phyloP scores from a whole-genome alignment of 371 early-diverging fungal species.

The Circinella minor region DNA sequence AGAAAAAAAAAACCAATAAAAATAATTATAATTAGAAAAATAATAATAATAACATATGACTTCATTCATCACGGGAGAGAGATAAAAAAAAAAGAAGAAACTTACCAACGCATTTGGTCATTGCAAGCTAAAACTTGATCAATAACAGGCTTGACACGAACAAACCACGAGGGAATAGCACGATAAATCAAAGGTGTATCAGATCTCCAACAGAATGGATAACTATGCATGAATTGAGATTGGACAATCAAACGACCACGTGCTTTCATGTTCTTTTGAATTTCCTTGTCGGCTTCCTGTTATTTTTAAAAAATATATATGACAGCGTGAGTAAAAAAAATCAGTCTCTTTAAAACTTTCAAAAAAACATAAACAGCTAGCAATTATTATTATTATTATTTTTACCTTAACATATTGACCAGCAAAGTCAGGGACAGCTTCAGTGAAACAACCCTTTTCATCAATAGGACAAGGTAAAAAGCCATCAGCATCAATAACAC shows the following conservation, averaged over 20 bases:
- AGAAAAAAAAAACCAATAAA: background rate
- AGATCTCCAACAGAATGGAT: slow-evolving; percentile 98
- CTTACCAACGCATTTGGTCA: slow-evolving; percentile 87
- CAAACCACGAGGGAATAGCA: slow-evolving; percentile 99
- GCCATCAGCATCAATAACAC: slow-evolving; percentile 87
- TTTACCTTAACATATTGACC: slow-evolving; percentile 90
- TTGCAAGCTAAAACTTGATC: slow-evolving; percentile 93
- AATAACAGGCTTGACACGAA: slow-evolving; percentile 89
- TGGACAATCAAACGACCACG: slow-evolving; percentile 88
- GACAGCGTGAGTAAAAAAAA: background rate
- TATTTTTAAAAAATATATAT: background rate
- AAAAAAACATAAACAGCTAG: background rate
- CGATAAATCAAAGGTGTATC: slow-evolving; percentile 99
- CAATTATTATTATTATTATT: background rate
- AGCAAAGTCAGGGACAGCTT: slow-evolving; percentile 82
- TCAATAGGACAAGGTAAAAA: slow-evolving; percentile 96
- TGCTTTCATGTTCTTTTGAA: slow-evolving; percentile 92
- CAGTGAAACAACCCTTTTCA: slow-evolving; percentile 91
- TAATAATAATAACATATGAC: background rate
- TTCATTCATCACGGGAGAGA: background rate
- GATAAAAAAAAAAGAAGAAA: background rate
- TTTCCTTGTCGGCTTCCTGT: slow-evolving; percentile 94
- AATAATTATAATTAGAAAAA: background rate
- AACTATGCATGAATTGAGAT: slow-evolving; percentile 88
- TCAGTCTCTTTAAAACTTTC: too few species aligned